Percentiles rank a stretch among this genome's conserved stretches.
phyloP scores from a whole-genome alignment of 768 basidiomycete genomes.

The Hericium rajendrae region DNA sequence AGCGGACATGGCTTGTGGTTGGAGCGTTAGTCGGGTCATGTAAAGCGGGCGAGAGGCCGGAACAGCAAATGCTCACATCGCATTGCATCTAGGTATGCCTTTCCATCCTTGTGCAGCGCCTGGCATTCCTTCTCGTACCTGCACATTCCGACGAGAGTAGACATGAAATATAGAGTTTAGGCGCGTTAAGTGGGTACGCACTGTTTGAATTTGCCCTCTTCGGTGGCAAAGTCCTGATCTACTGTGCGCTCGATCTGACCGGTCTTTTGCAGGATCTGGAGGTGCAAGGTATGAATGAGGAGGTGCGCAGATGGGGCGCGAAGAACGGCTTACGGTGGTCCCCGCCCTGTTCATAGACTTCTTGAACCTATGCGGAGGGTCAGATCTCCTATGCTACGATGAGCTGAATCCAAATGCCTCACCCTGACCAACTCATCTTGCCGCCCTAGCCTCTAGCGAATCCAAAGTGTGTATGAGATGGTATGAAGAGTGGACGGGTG shows the following conservation, averaged over 20 bases:
- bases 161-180: not conserved
- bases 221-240: conserved; percentile 87
- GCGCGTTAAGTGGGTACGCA: conserved; percentile 31
- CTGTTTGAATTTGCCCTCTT: conserved; percentile 86
- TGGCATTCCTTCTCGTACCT: conserved; percentile 97
- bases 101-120: conserved; percentile 89
- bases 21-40: not conserved
- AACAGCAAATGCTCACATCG: conserved; percentile 44
- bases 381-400: not conserved
- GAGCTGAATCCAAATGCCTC: not conserved
- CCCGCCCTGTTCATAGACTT: conserved; percentile 88
- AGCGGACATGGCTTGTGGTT: conserved; percentile 71
- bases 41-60: not conserved
- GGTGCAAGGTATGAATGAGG: conserved; percentile 5
- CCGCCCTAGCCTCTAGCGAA: too few species aligned
- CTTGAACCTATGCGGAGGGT: conserved; percentile 55
- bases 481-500: not conserved
- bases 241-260: conserved; percentile 96
- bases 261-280: conserved; percentile 90
- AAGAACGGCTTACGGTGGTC: conserved; percentile 55
- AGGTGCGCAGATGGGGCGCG: not conserved
- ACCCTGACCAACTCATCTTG: conserved; percentile 10
- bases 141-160: not conserved
- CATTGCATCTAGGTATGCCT: conserved; percentile 92
- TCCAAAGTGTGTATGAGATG: not conserved